Percentiles rank a stretch among this genome's conserved stretches.
These are phyloP conservation scores for Dactylorhiza incarnata DNA, from an alignment of 106 monocot species.

Conservation along the genomic window DNA sequence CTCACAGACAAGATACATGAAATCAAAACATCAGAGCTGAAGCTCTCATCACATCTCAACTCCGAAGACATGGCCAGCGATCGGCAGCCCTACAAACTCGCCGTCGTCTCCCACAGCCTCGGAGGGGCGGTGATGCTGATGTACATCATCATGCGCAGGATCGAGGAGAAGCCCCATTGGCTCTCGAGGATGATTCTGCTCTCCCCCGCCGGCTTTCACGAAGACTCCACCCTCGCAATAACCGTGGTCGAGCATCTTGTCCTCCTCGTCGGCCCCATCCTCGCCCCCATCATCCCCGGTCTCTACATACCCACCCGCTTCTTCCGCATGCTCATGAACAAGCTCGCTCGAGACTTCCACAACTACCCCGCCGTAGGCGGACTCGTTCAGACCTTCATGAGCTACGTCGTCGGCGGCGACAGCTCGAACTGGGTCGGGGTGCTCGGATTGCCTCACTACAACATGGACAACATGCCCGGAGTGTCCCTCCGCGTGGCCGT, in stretches of 20 bases:
- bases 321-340: slow-evolving; percentile 95
- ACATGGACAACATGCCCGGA: slow-evolving; percentile 98
- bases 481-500: slow-evolving; percentile 74
- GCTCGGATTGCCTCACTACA: slow-evolving; percentile 86
- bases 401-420: slow-evolving; percentile 90
- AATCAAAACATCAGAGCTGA: slow-evolving; percentile 72
- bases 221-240: slow-evolving; percentile 65
- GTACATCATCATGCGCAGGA: slow-evolving; percentile 63
- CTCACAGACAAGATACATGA: slow-evolving; percentile 85
- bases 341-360: slow-evolving; percentile 83
- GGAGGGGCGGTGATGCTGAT: slow-evolving; percentile 95
- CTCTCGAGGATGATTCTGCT: slow-evolving; percentile 72
- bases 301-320: slow-evolving; percentile 92
- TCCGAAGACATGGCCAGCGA: slow-evolving; percentile 9
- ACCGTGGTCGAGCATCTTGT: slow-evolving; percentile 40
- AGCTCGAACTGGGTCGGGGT: slow-evolving; percentile 94
- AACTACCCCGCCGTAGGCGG: slow-evolving; percentile 92
- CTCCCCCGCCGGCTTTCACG: slow-evolving; percentile 96
- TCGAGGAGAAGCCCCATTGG: slow-evolving; percentile 58
- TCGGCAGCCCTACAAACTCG: slow-evolving; percentile 65
- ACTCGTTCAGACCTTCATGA: slow-evolving; percentile 87
- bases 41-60: slow-evolving; percentile 6
- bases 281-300: slow-evolving; percentile 70
- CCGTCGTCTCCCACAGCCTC: slow-evolving; percentile 76
- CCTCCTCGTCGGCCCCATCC: slow-evolving; percentile 65